These are phyloP conservation scores for Aristolochia californica DNA, from an alignment of 164 flowering plant genomes.

Conservation along the genomic window DNA sequence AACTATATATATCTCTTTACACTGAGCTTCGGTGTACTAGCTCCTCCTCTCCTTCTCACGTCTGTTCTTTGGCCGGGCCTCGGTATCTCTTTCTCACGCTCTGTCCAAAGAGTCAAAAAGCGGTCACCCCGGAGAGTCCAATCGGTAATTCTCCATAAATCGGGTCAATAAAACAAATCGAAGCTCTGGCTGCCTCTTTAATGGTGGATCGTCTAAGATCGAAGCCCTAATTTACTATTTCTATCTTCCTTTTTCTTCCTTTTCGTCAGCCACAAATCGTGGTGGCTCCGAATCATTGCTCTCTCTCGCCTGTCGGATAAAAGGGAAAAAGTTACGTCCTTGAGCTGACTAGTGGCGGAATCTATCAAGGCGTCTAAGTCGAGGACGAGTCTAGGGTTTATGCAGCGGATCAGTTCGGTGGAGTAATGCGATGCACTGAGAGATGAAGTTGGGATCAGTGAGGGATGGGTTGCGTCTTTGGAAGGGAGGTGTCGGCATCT, in stretches of 20 bases:
- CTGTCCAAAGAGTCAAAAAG: neutral
- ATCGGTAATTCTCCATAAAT: neutral
- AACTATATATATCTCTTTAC: neutral
- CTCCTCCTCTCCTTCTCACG: too few relatives aligned
- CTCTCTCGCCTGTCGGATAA: slow-evolving; percentile 10
- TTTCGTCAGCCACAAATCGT: slow-evolving; percentile 16
- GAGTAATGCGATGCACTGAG: slow-evolving; percentile 10
- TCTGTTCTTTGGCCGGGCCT: neutral
- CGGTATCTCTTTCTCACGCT: slow-evolving; percentile 3
- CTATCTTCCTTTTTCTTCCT: slow-evolving; percentile 1
- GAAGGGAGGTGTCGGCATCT: slow-evolving; percentile 19
- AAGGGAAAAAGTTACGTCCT: slow-evolving; percentile 15
- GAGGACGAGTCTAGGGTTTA: neutral
- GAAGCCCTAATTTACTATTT: neutral
- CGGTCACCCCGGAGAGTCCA: neutral
- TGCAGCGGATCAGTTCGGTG: slow-evolving; percentile 1
- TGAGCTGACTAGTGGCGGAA: too few relatives aligned
- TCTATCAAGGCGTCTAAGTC: neutral
- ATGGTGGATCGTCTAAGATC: slow-evolving; percentile 15
- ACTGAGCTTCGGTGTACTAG: neutral
- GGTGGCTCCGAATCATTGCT: slow-evolving; percentile 18
- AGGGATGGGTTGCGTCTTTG: slow-evolving; percentile 47
- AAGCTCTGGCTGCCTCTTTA: slow-evolving; percentile 8
- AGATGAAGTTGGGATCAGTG: slow-evolving; percentile 13
- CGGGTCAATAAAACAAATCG: neutral